Conservation (phyloP, 345 rosid genomes). For the Syzygium grande region DNA sequence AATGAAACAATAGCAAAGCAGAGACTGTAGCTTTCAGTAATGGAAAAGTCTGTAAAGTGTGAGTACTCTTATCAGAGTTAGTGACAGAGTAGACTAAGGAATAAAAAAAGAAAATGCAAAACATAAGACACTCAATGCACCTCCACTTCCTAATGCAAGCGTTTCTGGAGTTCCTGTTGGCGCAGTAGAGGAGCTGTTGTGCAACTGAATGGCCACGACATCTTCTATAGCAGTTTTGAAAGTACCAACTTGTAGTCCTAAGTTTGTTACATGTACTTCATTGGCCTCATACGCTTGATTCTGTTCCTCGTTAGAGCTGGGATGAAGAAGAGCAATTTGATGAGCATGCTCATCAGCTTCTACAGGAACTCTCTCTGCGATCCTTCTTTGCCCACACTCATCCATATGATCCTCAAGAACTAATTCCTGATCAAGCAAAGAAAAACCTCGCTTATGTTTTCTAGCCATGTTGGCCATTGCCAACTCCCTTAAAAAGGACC, state of each 20-base stretch:
- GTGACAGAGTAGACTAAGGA: background rate
- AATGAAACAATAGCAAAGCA: background rate
- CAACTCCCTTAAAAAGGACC: background rate
- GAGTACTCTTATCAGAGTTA: background rate
- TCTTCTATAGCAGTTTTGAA: background rate
- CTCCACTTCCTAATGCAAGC: background rate
- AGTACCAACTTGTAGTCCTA: background rate
- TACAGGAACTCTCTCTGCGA: background rate
- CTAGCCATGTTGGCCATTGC: background rate
- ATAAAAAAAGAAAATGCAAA: background rate
- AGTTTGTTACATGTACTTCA: background rate
- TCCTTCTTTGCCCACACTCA: background rate
- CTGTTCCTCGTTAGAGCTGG: background rate
- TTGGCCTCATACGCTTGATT: background rate
- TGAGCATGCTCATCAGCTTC: slow-evolving; percentile 1
- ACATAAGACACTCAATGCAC: background rate
- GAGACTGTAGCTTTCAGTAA: background rate
- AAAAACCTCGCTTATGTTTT: background rate
- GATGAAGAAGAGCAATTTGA: background rate
- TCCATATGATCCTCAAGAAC: background rate
- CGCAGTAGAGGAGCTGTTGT: background rate
- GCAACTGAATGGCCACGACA: background rate
- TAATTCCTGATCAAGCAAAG: background rate
- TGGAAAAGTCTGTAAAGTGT: background rate
- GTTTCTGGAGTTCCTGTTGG: background rate